phyloP scores from a whole-genome alignment of 2,329 filamentous ascomycete species.

The Fusarium nodosum region DNA sequence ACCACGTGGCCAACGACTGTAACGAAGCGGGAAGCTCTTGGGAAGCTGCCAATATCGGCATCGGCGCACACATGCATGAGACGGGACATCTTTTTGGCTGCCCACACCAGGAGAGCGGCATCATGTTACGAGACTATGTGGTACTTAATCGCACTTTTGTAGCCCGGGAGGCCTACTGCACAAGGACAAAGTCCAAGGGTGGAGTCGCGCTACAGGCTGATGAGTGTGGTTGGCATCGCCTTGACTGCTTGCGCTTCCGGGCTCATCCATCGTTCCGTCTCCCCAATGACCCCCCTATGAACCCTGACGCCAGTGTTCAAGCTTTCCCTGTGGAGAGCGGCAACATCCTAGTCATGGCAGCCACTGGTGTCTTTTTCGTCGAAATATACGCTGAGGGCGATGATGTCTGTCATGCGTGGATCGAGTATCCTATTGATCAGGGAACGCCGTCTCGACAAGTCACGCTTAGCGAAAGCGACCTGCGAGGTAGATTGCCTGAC shows the following conservation, averaged over 20 bases:
- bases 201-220: slow-evolving; percentile 80
- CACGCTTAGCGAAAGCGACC: slow-evolving; percentile 78
- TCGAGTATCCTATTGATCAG: slow-evolving; percentile 79
- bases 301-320: slow-evolving; percentile 81
- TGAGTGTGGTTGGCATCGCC: slow-evolving; percentile 91
- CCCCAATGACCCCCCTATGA: slow-evolving; percentile 76
- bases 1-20: slow-evolving; percentile 85
- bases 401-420: slow-evolving; percentile 81
- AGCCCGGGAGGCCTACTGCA: slow-evolving; percentile 85
- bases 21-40: slow-evolving; percentile 90
- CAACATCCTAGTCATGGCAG: slow-evolving; percentile 80
- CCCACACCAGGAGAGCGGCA: slow-evolving; percentile 88
- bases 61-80: slow-evolving; percentile 93
- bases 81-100: slow-evolving; percentile 91
- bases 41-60: slow-evolving; percentile 95
- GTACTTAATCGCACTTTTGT: slow-evolving; percentile 87
- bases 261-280: slow-evolving; percentile 91
- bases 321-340: slow-evolving; percentile 87
- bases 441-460: slow-evolving; percentile 78
- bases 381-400: slow-evolving; percentile 88
- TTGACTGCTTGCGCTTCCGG: slow-evolving; percentile 90
- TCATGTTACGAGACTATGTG: slow-evolving; percentile 93
- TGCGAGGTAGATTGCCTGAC: slow-evolving; percentile 79
- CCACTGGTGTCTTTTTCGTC: slow-evolving; percentile 85
- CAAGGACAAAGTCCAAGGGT: slow-evolving; percentile 86